Evolutionary conservation across 2,329 filamentous ascomycete genomes (phyloP), one percentile per base, ranked within the genome.

Genomic region (Didymella exigua): DNA sequence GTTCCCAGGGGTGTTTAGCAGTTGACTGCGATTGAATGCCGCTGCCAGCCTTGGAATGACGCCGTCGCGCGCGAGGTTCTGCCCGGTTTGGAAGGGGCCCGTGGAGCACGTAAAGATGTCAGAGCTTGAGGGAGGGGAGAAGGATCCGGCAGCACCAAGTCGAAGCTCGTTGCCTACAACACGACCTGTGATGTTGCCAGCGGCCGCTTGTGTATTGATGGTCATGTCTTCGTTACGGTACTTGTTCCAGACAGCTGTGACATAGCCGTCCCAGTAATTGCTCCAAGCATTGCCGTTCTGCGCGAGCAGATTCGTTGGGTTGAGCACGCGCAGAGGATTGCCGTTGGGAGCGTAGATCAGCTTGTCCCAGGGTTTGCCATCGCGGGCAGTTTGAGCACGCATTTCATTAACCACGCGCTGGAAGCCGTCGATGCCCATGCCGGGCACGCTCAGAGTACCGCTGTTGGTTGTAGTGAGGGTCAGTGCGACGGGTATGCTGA

Each of bases 41-140:
- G 90, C 90, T 0, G 88, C 84, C 13, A 95, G 76, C n/a, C 90
- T 82, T 0, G 91, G 89, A 8, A 87, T 86, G 51, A 93, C 83
- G 34, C 86, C 86, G 56, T 79, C 79, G 16, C 77, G 76, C 51
- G 76, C 73, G 4, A 66, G 66, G 11, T 75, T 75, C 3, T 67
- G 64, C 56, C 82, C 66, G 40, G 77, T 66, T 60, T 78, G 76
- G 61, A 89, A 88, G 0, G 86, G 85, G 0, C 86, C 86, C 2
- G 82, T 85, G 61, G 82, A 86, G 75, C 86, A 89, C 30, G 82
- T 82, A 67, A 90, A 85, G 58, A 91, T 87, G 70, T 90, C 88
- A 11, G 70, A 83, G 1, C 76, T 80, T 0, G 88, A 88, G 54
- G 33, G 33, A 36, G 82, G 78, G 1, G 68, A 54, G 68, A 90